Base-by-base conservation (phyloP, 2,329 filamentous ascomycete species). In the Lasiodiplodia sp. region DNA sequence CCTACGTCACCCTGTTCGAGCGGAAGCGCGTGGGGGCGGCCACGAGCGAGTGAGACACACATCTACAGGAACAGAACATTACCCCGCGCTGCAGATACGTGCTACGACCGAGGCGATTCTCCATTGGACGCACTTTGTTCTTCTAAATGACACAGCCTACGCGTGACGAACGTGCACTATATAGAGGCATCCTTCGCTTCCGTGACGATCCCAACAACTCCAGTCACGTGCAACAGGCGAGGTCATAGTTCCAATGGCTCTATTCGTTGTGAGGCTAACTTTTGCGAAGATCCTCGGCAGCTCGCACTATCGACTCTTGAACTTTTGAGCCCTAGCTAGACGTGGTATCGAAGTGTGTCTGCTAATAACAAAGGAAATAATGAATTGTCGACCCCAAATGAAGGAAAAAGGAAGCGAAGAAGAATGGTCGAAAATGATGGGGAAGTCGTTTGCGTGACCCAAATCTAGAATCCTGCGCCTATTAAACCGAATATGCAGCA, bases 401-500 rank as follows among this genome's bases (percentile, higher is more conserved):
- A 51, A 34, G 12, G 18, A 28, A 64, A n/a, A 51, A 52, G 11
- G 12, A 52, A 52, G 44, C 5, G 31, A 52, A 49, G 44, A 47
- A 51, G 34, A 58, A 47, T 47, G 40, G 58, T 63, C 60, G 44
- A 52, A 25, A 38, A 64, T 14, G 28, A 38, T 64, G 28, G 16
- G 21, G 11, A 51, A 25, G 16, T 53, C 47, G 44, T 64, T 51
- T 18, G 60, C 31, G 31, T 52, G 60, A 25, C 47, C 60, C 60
- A 38, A 37, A 12, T 38, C 28, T 21, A 31, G 60, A 28, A 64
- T 64, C 31, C 23, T 64, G 60, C 47, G 60, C 60, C 47, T 12
- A 64, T 64, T 64, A 64, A 64, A 64, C 60, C 60, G 52, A 14
- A 49, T 64, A 64, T 64, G 60, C 60, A 52, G 60, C 58, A 64